Conservation (phyloP, 352 stramenopile species). For the Aphanomyces astaci region DNA sequence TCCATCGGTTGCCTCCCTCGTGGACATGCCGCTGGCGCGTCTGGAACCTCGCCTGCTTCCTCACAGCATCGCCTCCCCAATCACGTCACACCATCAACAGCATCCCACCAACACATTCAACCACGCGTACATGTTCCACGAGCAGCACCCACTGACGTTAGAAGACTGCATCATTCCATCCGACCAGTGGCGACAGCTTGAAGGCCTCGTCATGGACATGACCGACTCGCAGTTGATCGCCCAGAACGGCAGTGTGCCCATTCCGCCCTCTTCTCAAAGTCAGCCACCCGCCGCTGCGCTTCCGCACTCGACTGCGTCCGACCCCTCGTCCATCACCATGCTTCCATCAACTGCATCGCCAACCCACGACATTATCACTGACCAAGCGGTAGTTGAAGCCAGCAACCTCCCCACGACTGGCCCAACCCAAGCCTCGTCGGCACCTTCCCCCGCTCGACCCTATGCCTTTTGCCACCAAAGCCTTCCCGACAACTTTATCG, state of each 20-base stretch:
- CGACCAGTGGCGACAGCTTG: not conserved
- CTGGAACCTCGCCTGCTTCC: not conserved
- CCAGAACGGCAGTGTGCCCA: not conserved
- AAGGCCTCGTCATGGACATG: not conserved
- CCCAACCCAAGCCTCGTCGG: not conserved
- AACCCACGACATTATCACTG: not conserved
- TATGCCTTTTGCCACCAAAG: not conserved
- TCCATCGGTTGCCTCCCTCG: not conserved
- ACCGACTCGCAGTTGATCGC: not conserved
- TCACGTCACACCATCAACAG: not conserved
- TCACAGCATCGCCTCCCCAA: too few species aligned
- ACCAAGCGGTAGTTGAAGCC: not conserved
- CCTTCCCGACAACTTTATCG: not conserved
- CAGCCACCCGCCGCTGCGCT: not conserved
- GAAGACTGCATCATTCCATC: not conserved
- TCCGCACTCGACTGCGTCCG: not conserved
- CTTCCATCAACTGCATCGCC: not conserved
- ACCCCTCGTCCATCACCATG: not conserved
- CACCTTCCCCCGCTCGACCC: not conserved
- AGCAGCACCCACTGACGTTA: not conserved
- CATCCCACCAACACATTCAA: not conserved
- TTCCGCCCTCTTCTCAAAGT: not conserved
- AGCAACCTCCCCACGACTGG: not conserved
- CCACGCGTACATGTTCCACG: not conserved
- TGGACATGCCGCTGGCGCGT: not conserved